A percentile compares a stretch with the other conserved stretches of the same genome.
Conservation (phyloP, 805 yeast genomes). For the Yarrowia keelungensis region DNA sequence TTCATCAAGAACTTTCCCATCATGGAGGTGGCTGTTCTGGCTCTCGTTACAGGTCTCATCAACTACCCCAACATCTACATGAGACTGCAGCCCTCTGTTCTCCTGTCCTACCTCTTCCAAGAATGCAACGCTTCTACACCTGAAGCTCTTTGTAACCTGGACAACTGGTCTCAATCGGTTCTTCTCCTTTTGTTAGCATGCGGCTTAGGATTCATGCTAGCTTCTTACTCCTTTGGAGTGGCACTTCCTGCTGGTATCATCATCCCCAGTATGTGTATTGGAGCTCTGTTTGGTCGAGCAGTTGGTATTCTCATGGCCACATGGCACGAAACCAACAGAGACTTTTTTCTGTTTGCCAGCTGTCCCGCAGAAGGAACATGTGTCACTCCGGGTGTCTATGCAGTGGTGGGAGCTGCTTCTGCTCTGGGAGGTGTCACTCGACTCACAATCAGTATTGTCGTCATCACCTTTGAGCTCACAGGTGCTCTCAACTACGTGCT, state of each 20-base stretch:
- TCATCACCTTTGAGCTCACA: conserved; percentile 79
- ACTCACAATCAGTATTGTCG: conserved; percentile 80
- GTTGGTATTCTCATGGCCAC: conserved; percentile 57
- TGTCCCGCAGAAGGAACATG: conserved; percentile 60
- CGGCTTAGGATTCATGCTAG: conserved; percentile 62
- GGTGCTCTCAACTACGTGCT: conserved; percentile 85
- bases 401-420: conserved; percentile 87
- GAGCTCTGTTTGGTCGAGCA: conserved; percentile 64
- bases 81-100: conserved; percentile 61
- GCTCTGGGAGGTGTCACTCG: conserved; percentile 82
- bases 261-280: conserved; percentile 69
- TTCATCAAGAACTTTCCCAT: conserved; percentile 46
- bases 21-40: conserved; percentile 59
- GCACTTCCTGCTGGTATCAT: conserved; percentile 68
- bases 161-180: conserved; percentile 43
- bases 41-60: conserved; percentile 60
- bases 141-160: conserved; percentile 46
- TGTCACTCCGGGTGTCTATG: conserved; percentile 86
- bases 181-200: conserved; percentile 52
- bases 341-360: conserved; percentile 48
- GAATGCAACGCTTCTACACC: conserved; percentile 59
- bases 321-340: conserved; percentile 52
- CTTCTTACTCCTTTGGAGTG: conserved; percentile 70
- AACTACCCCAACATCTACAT: conserved; percentile 64
- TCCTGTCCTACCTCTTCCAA: conserved; percentile 68